phyloP scores from a whole-genome alignment of 2,329 filamentous ascomycete genomes.

The Truncatella angustata region DNA sequence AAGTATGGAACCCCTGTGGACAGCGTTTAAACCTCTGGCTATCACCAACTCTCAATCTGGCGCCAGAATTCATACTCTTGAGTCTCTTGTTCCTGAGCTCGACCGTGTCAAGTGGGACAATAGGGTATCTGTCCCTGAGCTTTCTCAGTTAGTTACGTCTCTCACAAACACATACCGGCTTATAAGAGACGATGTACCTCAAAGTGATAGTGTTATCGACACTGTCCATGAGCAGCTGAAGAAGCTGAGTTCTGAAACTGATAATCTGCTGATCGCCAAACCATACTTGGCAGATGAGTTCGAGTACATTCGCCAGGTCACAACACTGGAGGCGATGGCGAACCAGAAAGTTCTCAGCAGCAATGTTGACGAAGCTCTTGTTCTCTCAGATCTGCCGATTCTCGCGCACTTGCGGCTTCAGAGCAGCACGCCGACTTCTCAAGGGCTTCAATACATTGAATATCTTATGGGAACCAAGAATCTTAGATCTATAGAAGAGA shows the following conservation, averaged over 20 bases:
- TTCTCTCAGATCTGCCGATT: slow-evolving; percentile 47
- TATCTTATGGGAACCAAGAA: slow-evolving; percentile 35
- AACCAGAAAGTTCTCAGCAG: slow-evolving; percentile 20
- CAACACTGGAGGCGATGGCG: slow-evolving; percentile 37
- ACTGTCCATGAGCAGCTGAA: slow-evolving; percentile 51
- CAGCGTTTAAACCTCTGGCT: slow-evolving; percentile 62
- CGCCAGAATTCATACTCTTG: slow-evolving; percentile 47
- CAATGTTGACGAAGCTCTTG: slow-evolving; percentile 36
- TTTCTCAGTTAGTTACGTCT: slow-evolving; percentile 52
- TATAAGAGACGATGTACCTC: slow-evolving; percentile 43
- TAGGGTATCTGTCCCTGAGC: slow-evolving; percentile 47
- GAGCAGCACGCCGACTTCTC: slow-evolving; percentile 34
- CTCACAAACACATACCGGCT: slow-evolving; percentile 56
- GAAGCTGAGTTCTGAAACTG: slow-evolving; percentile 29
- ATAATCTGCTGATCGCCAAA: slow-evolving; percentile 39
- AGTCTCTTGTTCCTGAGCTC: slow-evolving; percentile 57
- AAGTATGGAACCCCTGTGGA: slow-evolving; percentile 80
- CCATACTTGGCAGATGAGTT: slow-evolving; percentile 53
- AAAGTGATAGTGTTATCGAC: slow-evolving; percentile 46
- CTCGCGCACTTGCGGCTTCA: slow-evolving; percentile 42
- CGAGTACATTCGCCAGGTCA: slow-evolving; percentile 53
- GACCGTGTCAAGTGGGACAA: slow-evolving; percentile 61
- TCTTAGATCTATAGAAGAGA: slow-evolving; percentile 11
- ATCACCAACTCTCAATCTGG: slow-evolving; percentile 46
- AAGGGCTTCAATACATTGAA: slow-evolving; percentile 46